Conservation (phyloP, 805 yeast genomes). For the Pichia ethanolica region DNA sequence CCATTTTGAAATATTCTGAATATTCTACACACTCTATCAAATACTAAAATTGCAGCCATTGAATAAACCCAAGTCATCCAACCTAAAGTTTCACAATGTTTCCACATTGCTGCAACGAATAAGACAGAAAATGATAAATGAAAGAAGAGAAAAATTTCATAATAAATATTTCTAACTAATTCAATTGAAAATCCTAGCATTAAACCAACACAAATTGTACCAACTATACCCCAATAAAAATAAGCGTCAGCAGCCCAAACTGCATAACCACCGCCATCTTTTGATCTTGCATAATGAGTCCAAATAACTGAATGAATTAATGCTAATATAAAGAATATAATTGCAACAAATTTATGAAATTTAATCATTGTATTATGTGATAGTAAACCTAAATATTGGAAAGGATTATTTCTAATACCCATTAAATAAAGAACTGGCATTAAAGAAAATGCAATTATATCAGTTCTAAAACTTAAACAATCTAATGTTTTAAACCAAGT, state of each 20-base stretch:
- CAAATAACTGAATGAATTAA: constrained; percentile 52
- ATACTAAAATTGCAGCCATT: constrained; percentile 32
- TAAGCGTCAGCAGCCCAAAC: constrained; percentile 39
- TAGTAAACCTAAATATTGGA: constrained; percentile 56
- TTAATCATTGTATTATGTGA: constrained; percentile 51
- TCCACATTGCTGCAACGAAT: constrained; percentile 34
- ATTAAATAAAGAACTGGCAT: constrained; percentile 56
- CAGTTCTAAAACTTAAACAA: constrained; percentile 48
- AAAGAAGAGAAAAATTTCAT: constrained; percentile 35
- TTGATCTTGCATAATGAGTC: constrained; percentile 32
- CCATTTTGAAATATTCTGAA: constrained; percentile 26
- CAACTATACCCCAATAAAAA: constrained; percentile 32
- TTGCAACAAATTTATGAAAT: constrained; percentile 62
- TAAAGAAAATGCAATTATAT: constrained; percentile 40
- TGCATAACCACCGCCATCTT: constrained; percentile 34
- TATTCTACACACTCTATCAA: constrained; percentile 33
- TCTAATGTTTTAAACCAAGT: constrained; percentile 26
- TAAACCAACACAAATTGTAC: constrained; percentile 11
- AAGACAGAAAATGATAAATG: constrained; percentile 34
- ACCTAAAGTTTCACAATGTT: constrained; percentile 33
- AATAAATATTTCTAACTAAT: constrained; percentile 27
- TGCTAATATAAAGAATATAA: constrained; percentile 40
- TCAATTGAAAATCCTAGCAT: constrained; percentile 17
- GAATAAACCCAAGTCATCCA: constrained; percentile 38
- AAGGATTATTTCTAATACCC: constrained; percentile 68